A percentile compares a stretch with the other conserved stretches of the same genome.
phyloP scores from a whole-genome alignment of 2,329 filamentous ascomycete species.

The Plenodomus tracheiphilus region DNA sequence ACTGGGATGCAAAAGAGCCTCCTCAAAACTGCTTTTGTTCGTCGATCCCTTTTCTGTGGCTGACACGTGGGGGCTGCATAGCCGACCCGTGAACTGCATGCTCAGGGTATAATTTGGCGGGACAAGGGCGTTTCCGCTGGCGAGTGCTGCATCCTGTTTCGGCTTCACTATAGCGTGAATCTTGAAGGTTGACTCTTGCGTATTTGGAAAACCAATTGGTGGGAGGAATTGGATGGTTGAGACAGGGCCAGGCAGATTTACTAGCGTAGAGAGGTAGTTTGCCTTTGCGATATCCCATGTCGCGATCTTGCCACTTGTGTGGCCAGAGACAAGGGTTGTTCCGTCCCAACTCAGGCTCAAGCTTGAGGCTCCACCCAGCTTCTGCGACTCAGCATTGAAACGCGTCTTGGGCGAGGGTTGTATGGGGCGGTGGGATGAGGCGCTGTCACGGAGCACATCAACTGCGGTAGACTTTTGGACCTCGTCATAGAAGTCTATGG shows the following conservation, averaged over 20 bases:
- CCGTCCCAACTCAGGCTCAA: conserved; percentile 81
- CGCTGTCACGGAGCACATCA: conserved; percentile 53
- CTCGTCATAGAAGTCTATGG: conserved; percentile 72
- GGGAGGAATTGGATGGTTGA: conserved; percentile 78
- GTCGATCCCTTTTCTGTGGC: conserved; percentile 26
- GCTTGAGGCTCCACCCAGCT: conserved; percentile 68
- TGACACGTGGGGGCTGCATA: conserved; percentile 32
- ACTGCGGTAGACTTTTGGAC: conserved; percentile 44
- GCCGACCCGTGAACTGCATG: conserved; percentile 59
- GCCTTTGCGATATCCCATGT: conserved; percentile 78
- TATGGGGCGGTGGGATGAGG: conserved; percentile 59
- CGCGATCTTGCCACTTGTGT: conserved; percentile 76
- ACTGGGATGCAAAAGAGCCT: conserved; percentile 48
- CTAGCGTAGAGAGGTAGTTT: conserved; percentile 67
- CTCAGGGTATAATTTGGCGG: conserved; percentile 67
- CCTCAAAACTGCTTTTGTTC: conserved; percentile 39
- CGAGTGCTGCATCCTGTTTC: conserved; percentile 61
- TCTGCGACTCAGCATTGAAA: conserved; percentile 59
- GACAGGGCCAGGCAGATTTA: conserved; percentile 77
- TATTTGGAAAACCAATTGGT: conserved; percentile 55
- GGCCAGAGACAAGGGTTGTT: conserved; percentile 77
- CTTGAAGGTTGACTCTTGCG: conserved; percentile 49
- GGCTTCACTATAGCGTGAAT: conserved; percentile 75
- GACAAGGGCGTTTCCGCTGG: conserved; percentile 40
- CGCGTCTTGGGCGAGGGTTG: conserved; percentile 45